Evolutionary conservation across 306 rosid genomes (phyloP), one percentile per base, ranked within the genome.

Genomic region (Vicia sativa): DNA sequence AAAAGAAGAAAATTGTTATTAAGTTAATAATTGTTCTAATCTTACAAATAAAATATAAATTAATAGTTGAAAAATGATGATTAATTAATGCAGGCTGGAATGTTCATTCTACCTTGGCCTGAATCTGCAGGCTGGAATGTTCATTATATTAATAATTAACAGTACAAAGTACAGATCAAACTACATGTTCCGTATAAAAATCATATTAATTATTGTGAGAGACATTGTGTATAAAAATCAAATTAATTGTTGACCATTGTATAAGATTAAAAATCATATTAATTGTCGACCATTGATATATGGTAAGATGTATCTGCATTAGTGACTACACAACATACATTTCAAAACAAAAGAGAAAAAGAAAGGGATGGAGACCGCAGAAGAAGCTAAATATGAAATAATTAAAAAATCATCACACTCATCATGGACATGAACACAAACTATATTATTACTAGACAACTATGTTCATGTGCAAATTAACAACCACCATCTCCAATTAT

Each of bases 71-170:
- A 10, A 8, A 68, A 67, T 16, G 0, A 11, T 67, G 65, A 67
- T 46, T 62, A 80, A 77, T 74, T 78, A n/a, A n/a, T 68, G 75
- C 68, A 80, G 81, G 71, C 70, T 64, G 77, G 81, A 72, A 72
- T 68, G 19, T 43, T 75, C 75, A 80, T 68, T 74, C n/a, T n/a
- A n/a, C n/a, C n/a, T 62, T 38, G 29, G 16, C 44, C 28, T 69
- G 81, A 80, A 77, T 74, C 79, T 68, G 75, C 68, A 80, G 81
- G 71, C 70, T 64, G 77, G 81, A 72, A 72, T 68, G 19, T 43
- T 75, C 75, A 80, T 68, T 74, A 63, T 74, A 80, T 63, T 53
- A 62, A 60, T 73, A 16, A 73, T 59, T 50, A 50, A 54, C 79
- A 60, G 67, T 58, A 49, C 54, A 73, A 55, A 60, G 61, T 66